Evolutionary conservation across 2,329 filamentous ascomycete species (phyloP).

Genomic region (Magnaporthiopsis poae): DNA sequence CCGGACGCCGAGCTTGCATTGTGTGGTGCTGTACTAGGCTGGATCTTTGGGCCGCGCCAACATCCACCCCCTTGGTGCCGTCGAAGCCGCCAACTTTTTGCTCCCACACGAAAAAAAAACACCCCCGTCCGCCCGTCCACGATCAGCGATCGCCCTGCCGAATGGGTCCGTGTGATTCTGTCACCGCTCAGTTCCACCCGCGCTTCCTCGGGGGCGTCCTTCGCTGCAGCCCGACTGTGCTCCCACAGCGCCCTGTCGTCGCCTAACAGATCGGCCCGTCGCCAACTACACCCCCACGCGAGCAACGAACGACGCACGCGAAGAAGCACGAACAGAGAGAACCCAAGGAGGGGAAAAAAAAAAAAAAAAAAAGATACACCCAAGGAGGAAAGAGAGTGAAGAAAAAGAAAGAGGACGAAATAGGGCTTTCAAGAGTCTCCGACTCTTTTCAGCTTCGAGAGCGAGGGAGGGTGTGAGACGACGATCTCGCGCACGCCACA

Average conservation of each 20-base stretch:
- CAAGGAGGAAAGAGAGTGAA: not conserved
- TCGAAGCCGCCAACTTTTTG: not conserved
- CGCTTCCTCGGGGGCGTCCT: not conserved
- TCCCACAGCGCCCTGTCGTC: not conserved
- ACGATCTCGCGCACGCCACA: slow-evolving; percentile 2
- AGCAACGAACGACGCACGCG: not conserved
- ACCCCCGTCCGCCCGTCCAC: not conserved
- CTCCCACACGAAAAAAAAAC: not conserved
- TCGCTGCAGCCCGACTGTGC: slow-evolving; percentile 1
- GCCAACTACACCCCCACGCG: not conserved
- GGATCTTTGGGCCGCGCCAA: not conserved
- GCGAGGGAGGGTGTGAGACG: not conserved
- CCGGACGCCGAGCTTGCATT: not conserved
- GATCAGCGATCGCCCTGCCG: slow-evolving; percentile 1
- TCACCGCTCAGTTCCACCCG: slow-evolving; percentile 1
- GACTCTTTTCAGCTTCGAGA: not conserved
- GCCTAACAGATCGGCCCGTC: slow-evolving; percentile 3
- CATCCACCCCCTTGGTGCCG: not conserved
- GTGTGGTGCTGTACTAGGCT: not conserved
- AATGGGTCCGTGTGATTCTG: slow-evolving; percentile 4
- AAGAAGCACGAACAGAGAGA: not conserved
- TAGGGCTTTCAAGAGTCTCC: not conserved
- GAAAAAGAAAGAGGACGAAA: not conserved
- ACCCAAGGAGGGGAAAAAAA: not conserved
- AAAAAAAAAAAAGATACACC: not conserved